These are phyloP conservation scores for Phytophthora rubi DNA, from an alignment of 352 stramenopile genomes.

Conservation along the genomic window DNA sequence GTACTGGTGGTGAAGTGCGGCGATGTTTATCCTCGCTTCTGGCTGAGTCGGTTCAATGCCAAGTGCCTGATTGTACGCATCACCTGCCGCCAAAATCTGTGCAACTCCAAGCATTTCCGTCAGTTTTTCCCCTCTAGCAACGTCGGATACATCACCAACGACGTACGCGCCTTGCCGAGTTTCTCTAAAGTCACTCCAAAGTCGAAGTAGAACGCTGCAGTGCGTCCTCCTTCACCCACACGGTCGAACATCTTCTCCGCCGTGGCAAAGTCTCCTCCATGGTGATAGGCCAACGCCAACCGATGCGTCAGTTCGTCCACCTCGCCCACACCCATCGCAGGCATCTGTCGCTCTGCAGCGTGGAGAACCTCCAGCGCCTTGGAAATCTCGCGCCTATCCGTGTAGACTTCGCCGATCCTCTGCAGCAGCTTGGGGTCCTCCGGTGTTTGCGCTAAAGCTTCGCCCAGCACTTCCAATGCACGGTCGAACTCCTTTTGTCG, in stretches of 20 bases:
- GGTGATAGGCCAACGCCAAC: slow-evolving; percentile 50
- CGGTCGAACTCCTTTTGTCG: slow-evolving; percentile 32
- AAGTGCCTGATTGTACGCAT: slow-evolving; percentile 54
- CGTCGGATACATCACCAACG: not conserved
- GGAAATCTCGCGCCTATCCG: slow-evolving; percentile 27
- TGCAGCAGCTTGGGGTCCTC: slow-evolving; percentile 26
- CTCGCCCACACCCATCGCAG: not conserved
- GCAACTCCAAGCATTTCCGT: slow-evolving; percentile 11
- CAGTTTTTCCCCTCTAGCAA: not conserved
- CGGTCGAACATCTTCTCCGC: slow-evolving; percentile 43
- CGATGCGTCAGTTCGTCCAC: slow-evolving; percentile 26
- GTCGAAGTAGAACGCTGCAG: slow-evolving; percentile 56
- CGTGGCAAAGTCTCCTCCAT: slow-evolving; percentile 29
- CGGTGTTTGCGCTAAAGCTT: slow-evolving; percentile 21
- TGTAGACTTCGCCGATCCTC: slow-evolving; percentile 46
- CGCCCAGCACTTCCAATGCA: slow-evolving; percentile 32
- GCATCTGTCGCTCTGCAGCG: slow-evolving; percentile 21
- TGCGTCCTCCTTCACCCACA: slow-evolving; percentile 17
- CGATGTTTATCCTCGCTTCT: slow-evolving; percentile 69
- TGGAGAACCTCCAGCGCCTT: slow-evolving; percentile 31
- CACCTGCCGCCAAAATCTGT: slow-evolving; percentile 53
- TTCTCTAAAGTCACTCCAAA: slow-evolving; percentile 57
- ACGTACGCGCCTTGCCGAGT: slow-evolving; percentile 47
- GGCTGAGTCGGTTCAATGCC: slow-evolving; percentile 33
- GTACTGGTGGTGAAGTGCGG: slow-evolving; percentile 65